A percentile compares a stretch with the other conserved stretches of the same genome.
These are phyloP conservation scores for Malbranchea zuffiana DNA, from an alignment of 2,329 filamentous ascomycete species.

Conservation along the genomic window DNA sequence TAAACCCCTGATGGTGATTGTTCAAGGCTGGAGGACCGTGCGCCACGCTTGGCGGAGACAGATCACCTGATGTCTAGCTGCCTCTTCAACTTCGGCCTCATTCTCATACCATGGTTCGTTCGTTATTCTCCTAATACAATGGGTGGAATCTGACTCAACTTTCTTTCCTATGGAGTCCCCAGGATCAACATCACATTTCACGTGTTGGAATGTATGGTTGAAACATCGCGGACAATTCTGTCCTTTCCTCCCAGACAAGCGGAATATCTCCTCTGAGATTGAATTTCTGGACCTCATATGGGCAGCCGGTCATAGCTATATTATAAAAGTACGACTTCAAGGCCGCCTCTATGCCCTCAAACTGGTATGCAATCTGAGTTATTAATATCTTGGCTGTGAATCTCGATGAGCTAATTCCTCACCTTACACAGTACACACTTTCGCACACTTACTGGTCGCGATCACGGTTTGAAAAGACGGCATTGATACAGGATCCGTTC, in stretches of 20 bases:
- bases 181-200: neutral
- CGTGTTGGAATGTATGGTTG: constrained; percentile 3
- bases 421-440: constrained; percentile 6
- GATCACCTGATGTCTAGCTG: too few relatives aligned
- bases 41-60: too few relatives aligned
- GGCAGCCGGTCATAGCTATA: constrained; percentile 2
- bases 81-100: too few relatives aligned
- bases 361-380: neutral
- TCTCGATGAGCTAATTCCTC: neutral
- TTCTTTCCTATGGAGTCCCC: too few relatives aligned
- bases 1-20: too few relatives aligned
- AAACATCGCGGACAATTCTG: neutral
- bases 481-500: constrained; percentile 10
- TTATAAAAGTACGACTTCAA: constrained; percentile 6
- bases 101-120: too few relatives aligned
- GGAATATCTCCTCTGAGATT: neutral
- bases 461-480: constrained; percentile 8
- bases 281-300: constrained; percentile 4
- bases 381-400: neutral
- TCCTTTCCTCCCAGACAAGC: neutral
- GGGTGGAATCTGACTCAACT: too few relatives aligned
- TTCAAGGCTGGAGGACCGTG: too few relatives aligned
- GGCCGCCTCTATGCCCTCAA: constrained; percentile 9
- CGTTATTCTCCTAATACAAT: too few relatives aligned
- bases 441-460: constrained; percentile 4